A percentile compares a stretch with the other conserved stretches of the same genome.
These are phyloP conservation scores for Ensete ventricosum DNA, from an alignment of 176 grass and related monocot genomes.

Conservation along the genomic window DNA sequence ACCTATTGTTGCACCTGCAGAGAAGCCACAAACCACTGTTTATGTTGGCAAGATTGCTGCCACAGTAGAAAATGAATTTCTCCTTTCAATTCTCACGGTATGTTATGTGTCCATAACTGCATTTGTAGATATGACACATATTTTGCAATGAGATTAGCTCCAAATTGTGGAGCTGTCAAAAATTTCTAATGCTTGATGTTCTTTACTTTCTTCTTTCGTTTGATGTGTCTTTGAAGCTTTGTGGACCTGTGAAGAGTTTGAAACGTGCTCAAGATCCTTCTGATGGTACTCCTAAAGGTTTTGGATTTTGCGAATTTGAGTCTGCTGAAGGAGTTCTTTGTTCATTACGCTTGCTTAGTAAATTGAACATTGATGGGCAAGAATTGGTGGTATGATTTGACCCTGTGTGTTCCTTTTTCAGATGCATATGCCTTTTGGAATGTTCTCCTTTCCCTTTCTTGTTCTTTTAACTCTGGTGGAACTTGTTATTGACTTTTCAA, in stretches of 20 bases:
- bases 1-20: conserved; percentile 36
- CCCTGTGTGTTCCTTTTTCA: background rate
- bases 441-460: background rate
- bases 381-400: conserved; percentile 66
- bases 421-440: background rate
- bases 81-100: conserved; percentile 82
- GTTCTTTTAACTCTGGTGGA: background rate
- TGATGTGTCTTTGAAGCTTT: conserved; percentile 43
- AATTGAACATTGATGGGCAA: conserved; percentile 87
- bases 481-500: background rate
- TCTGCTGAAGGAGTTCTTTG: conserved; percentile 87
- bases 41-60: conserved; percentile 94
- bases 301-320: conserved; percentile 99
- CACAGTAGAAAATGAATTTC: conserved; percentile 90
- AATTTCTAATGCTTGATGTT: background rate
- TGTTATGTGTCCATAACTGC: background rate
- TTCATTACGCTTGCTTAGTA: conserved; percentile 74
- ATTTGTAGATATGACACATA: background rate
- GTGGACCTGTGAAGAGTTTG: conserved; percentile 92
- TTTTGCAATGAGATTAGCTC: background rate
- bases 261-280: conserved; percentile 95
- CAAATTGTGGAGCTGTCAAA: background rate
- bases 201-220: background rate
- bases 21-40: conserved; percentile 94
- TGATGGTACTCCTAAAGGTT: conserved; percentile 71